phyloP scores from a whole-genome alignment of 768 basidiomycete species.

The Leccinum sublutescens region DNA sequence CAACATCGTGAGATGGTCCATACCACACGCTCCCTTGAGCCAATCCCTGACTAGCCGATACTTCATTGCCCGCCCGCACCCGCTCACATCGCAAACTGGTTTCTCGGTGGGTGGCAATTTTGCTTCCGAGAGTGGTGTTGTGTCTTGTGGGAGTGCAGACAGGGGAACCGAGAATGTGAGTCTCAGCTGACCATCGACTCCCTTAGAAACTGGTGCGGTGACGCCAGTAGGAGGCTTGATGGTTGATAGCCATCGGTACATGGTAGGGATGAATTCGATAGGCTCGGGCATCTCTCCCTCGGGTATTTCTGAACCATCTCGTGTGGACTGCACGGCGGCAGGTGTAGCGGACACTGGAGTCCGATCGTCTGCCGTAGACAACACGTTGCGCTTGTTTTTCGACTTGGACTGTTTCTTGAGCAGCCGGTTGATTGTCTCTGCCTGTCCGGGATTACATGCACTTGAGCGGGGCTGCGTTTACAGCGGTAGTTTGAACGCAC shows the following conservation, averaged over 20 bases:
- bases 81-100: conserved; percentile 51
- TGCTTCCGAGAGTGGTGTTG: conserved; percentile 9
- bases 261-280: conserved; percentile 44
- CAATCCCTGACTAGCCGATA: conserved; percentile 67
- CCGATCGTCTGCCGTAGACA: conserved; percentile 48
- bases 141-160: conserved; percentile 20
- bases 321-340: conserved; percentile 25
- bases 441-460: conserved; percentile 38
- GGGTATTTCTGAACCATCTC: conserved; percentile 30
- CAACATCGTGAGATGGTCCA: conserved; percentile 59
- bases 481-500: conserved; percentile 33
- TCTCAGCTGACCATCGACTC: conserved; percentile 32
- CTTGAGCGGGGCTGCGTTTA: neutral
- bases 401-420: conserved; percentile 81
- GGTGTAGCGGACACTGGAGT: conserved; percentile 33
- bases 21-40: conserved; percentile 60
- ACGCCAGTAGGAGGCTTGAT: conserved; percentile 30
- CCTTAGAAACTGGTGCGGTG: conserved; percentile 2
- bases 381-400: conserved; percentile 54
- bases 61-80: conserved; percentile 55
- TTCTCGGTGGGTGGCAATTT: conserved; percentile 8
- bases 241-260: conserved; percentile 75
- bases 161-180: conserved; percentile 57
- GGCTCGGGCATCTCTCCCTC: conserved; percentile 45
- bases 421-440: conserved; percentile 85